phyloP scores from a whole-genome alignment of 148 eudicot species.

The Suaeda aralocaspica region DNA sequence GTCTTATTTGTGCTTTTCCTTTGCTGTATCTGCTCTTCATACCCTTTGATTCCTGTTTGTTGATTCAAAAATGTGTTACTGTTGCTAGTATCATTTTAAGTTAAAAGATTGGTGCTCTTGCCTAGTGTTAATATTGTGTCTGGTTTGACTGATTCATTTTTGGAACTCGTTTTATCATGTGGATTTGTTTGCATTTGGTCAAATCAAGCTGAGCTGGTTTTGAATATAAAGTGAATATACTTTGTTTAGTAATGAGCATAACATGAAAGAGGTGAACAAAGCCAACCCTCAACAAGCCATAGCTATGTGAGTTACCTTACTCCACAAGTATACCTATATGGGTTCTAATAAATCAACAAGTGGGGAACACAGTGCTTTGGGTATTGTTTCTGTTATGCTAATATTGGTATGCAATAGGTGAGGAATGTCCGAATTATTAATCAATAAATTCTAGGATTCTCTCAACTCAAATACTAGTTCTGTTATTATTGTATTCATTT shows the following conservation, averaged over 20 bases:
- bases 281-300: background rate
- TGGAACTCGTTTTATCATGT: background rate
- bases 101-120: background rate
- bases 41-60: background rate
- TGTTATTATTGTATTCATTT: background rate
- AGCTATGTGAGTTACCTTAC: background rate
- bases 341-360: background rate
- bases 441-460: background rate
- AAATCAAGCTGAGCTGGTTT: background rate
- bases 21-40: background rate
- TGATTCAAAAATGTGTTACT: background rate
- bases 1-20: constrained; percentile 14
- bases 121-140: background rate
- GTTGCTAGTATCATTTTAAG: background rate
- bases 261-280: background rate
- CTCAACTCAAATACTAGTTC: background rate
- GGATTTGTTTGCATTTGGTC: background rate
- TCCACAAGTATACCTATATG: background rate
- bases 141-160: background rate
- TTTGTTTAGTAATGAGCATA: background rate
- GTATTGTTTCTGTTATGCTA: background rate
- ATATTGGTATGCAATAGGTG: background rate
- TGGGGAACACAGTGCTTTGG: background rate
- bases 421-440: background rate
- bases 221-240: background rate